A percentile compares a stretch with the other conserved stretches of the same genome.
Evolutionary conservation across 2,329 filamentous ascomycete species (phyloP).

Genomic region (Chaetomium olivaceum): DNA sequence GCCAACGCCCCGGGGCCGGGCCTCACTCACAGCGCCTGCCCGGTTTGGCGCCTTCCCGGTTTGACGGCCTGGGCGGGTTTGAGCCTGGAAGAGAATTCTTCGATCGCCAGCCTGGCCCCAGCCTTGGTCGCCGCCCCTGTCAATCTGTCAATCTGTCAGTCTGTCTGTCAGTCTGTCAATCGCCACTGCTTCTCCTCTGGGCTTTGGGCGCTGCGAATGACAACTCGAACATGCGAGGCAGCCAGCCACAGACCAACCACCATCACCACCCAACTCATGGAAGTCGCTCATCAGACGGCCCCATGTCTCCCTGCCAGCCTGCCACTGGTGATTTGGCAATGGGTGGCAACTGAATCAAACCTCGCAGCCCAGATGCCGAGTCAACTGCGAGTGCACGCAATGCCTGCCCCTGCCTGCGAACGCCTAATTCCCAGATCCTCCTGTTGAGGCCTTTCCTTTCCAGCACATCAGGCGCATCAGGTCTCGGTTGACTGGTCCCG

Average conservation of each 20-base stretch:
- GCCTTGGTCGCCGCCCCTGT: constrained; percentile 14
- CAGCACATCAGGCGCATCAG: constrained; percentile 4
- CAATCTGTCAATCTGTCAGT: constrained; percentile 4
- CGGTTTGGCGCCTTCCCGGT: neutral
- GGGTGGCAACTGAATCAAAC: constrained; percentile 20
- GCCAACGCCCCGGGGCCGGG: constrained; percentile 9
- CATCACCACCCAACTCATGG: neutral
- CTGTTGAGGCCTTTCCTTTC: neutral
- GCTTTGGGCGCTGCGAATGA: constrained; percentile 11
- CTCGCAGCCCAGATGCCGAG: neutral
- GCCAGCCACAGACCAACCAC: neutral
- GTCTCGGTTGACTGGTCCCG: neutral
- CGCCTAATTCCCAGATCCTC: neutral
- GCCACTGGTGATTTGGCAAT: constrained; percentile 34
- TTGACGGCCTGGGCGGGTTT: neutral
- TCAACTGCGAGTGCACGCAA: constrained; percentile 8
- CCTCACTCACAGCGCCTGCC: neutral
- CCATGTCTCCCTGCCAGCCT: neutral
- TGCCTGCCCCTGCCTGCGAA: constrained; percentile 5
- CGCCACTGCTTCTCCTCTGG: neutral
- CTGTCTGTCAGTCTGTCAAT: neutral
- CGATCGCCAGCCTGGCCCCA: constrained; percentile 11
- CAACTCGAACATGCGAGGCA: neutral
- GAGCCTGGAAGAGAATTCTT: constrained; percentile 7
- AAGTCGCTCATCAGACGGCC: constrained; percentile 11